Percentiles rank a stretch among this genome's conserved stretches.
Evolutionary conservation across 2,329 filamentous ascomycete species (phyloP).

Genomic region (Curvularia lunata): DNA sequence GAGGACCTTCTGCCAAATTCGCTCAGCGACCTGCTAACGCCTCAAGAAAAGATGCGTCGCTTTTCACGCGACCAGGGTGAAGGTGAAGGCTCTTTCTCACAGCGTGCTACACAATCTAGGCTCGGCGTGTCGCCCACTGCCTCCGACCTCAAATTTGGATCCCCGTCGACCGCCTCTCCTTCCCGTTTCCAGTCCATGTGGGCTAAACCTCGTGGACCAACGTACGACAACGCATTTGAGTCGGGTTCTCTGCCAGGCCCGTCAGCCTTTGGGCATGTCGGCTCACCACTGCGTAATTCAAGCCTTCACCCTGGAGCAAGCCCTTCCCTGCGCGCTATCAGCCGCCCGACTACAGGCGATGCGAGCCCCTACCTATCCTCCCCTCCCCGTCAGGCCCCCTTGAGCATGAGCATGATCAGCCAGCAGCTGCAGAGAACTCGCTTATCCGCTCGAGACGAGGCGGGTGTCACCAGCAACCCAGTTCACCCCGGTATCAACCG

Average conservation of each 20-base stretch:
- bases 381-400: constrained; percentile 62
- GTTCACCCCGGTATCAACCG: constrained; percentile 72
- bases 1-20: constrained; percentile 84
- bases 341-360: constrained; percentile 56
- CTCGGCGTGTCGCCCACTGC: constrained; percentile 57
- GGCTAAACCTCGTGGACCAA: constrained; percentile 55
- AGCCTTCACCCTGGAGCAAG: constrained; percentile 58
- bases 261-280: constrained; percentile 65
- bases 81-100: constrained; percentile 42
- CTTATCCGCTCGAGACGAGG: constrained; percentile 45
- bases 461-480: constrained; percentile 32
- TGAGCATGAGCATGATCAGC: constrained; percentile 68
- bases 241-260: constrained; percentile 45
- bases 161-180: constrained; percentile 63
- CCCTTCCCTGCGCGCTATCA: constrained; percentile 59
- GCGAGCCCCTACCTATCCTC: constrained; percentile 60
- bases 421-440: constrained; percentile 60
- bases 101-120: constrained; percentile 55
- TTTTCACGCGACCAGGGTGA: constrained; percentile 65
- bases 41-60: constrained; percentile 65
- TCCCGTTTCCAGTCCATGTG: constrained; percentile 67
- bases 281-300: constrained; percentile 70
- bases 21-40: constrained; percentile 67
- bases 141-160: constrained; percentile 55
- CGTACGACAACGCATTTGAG: constrained; percentile 56